Base-by-base conservation (phyloP, 192 early-diverging fungal genomes). In the Umbelopsis vinacea region DNA sequence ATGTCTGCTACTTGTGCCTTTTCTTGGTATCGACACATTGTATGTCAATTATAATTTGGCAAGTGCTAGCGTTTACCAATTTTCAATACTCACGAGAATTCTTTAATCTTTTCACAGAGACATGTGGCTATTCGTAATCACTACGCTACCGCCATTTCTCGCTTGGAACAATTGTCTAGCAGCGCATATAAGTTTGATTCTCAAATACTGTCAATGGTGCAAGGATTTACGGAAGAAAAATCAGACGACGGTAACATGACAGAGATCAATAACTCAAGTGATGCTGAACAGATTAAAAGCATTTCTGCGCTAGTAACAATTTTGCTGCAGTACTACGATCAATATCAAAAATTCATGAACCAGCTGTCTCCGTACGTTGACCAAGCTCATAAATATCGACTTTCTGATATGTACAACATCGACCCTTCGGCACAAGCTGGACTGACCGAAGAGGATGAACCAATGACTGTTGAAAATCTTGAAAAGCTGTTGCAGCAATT, bases 361-460 rank as follows among this genome's bases (percentile, higher is more conserved):
- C 33, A 63, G 15, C 33, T 63, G 6, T 19, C 33, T 8, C 57
- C 57, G 4, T 63, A 35, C 14, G 33, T 35, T 35, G 57, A 63
- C 19, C 57, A 63, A 63, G 33, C 26, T 3, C 57, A 63, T 15
- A 63, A 63, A 37, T 71, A 69, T 40, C 79, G 79, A 0, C 68
- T 88, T 0, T 79, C 79, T 47, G 84, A 86, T 43, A 88, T 88
- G 87, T 86, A 88, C 55, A 83, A 84, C 57, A 83, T 83, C 17
- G 72, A 80, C 17, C 74, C 47, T 21, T 60, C 73, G 23, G 69
- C 69, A 14, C 67, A 73, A 4, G 24, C 69, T 0, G 71, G 69
- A 2, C 55, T 74, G 0, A 52, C 55, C 0, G 17, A 37, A n/a
- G 57, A 63, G 19, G 33, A n/a, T 3, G 35, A 6, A 6, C 29